Evolutionary conservation across 1,284 basidiomycete genomes (phyloP), one percentile per base, ranked within the genome.

Genomic region (Cryptococcus sp.): DNA sequence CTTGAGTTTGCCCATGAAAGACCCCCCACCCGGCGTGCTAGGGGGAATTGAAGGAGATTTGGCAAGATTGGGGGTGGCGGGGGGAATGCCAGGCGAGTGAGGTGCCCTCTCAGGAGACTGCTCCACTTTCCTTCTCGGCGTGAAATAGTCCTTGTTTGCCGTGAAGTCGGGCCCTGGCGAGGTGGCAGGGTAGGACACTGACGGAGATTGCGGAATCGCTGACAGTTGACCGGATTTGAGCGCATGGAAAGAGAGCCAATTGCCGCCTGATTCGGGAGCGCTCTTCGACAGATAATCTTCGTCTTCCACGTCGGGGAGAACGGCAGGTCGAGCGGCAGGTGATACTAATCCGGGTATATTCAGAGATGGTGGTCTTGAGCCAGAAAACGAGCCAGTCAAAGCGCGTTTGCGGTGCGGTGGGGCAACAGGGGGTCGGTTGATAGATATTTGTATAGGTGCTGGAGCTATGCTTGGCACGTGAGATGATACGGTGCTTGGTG

Each of bases 1-100:
- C 77, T 87, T 90, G 63, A 93, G 78, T 57, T 87, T 83, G 3
- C 90, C 88, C 84, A 92, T 92, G 50, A 91, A 80, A 3, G 86
- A 84, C 40, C 85, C 80, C 41, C 85, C 80, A 20, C 78, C 80
- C 5, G 88, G 87, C 0, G 86, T 87, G 50, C 57, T 41, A 13
- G 66, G 57, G 6, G 61, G 49, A 20, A 19, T 16, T 19, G 41
- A 42, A 25, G 25, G 25, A 25, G 25, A 25, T 25, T 25, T 25
- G 16, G 19, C 19, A 16, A 3, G 7, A 19, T 19, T 54, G 25
- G 25, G 20, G n/a, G 42, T 25, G 11, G 44, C 38, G 39, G 50
- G 55, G 20, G 58, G 62, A 6, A 25, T 25, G 22, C 64, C 61
- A 7, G 64, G 46, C 15, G 55, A 44, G 5, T 31, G 13, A 15